Conservation (phyloP, 257 asterid genomes). For the Knoxia roxburghii region DNA sequence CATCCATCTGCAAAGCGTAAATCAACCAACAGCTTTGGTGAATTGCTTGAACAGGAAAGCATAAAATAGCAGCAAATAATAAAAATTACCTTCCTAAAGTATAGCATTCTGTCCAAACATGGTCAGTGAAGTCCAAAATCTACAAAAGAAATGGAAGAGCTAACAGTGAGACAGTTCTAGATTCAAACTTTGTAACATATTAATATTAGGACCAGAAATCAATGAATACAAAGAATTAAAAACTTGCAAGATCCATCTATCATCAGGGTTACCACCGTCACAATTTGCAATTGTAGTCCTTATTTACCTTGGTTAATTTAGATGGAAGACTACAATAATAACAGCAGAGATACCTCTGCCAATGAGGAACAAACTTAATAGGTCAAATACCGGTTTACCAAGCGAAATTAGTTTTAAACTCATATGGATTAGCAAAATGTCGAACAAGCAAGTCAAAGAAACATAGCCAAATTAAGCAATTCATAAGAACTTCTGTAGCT, state of each 20-base stretch:
- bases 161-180: neutral
- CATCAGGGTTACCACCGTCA: neutral
- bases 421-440: neutral
- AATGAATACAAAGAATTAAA: neutral
- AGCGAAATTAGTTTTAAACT: neutral
- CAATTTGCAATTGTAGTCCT: neutral
- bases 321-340: neutral
- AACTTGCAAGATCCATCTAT: neutral
- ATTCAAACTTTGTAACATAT: neutral
- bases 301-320: neutral
- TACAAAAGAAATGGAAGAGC: conserved; percentile 21
- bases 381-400: neutral
- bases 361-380: neutral
- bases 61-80: conserved; percentile 18
- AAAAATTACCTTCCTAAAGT: conserved; percentile 72
- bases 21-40: conserved; percentile 16
- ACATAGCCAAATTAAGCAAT: neutral
- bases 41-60: conserved; percentile 11
- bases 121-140: conserved; percentile 91
- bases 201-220: neutral
- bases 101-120: conserved; percentile 98
- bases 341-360: neutral
- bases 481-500: neutral
- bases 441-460: neutral
- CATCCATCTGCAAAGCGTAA: conserved; percentile 80